A percentile compares a stretch with the other conserved stretches of the same genome.
phyloP scores from a whole-genome alignment of 768 basidiomycete genomes.

The Cystofilobasidium capitatum region DNA sequence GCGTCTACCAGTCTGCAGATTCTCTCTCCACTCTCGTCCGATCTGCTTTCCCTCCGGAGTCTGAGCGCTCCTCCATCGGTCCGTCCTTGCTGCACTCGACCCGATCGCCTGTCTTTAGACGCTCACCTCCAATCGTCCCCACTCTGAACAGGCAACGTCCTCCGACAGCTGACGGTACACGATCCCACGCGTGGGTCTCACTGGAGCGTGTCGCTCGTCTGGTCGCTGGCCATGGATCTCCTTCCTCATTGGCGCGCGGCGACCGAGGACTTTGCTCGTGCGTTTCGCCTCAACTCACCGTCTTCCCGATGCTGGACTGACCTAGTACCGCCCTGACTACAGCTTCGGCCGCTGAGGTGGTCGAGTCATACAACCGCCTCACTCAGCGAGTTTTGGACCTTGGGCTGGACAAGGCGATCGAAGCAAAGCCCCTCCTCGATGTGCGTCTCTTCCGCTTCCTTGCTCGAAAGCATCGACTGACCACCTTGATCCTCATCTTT shows the following conservation, averaged over 20 bases:
- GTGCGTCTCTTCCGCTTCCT: constrained; percentile 45
- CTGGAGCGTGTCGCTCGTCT: constrained; percentile 64
- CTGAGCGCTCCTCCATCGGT: constrained; percentile 57
- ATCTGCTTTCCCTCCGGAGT: constrained; percentile 33
- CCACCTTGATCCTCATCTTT: constrained; percentile 24
- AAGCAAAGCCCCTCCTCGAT: constrained; percentile 64
- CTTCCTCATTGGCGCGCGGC: constrained; percentile 47
- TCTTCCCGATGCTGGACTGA: constrained; percentile 41
- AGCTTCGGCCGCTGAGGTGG: constrained; percentile 45
- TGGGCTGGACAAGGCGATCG: constrained; percentile 51
- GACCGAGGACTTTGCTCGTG: constrained; percentile 3
- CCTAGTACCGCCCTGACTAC: constrained; percentile 38
- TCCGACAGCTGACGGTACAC: constrained; percentile 61
- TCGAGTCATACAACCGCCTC: constrained; percentile 60
- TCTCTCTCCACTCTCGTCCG: constrained; percentile 31
- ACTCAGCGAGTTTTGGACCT: constrained; percentile 53
- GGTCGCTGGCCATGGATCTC: constrained; percentile 65
- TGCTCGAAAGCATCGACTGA: neutral
- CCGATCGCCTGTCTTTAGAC: neutral
- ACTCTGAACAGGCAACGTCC: constrained; percentile 49
- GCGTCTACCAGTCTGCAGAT: constrained; percentile 51
- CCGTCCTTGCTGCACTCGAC: constrained; percentile 27
- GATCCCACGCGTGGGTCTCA: constrained; percentile 52
- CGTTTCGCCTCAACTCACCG: constrained; percentile 4
- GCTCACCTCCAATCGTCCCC: neutral